Percentiles rank a stretch among this genome's conserved stretches.
Conservation (phyloP, 352 stramenopile genomes). For the Globisporangium apiculatum region DNA sequence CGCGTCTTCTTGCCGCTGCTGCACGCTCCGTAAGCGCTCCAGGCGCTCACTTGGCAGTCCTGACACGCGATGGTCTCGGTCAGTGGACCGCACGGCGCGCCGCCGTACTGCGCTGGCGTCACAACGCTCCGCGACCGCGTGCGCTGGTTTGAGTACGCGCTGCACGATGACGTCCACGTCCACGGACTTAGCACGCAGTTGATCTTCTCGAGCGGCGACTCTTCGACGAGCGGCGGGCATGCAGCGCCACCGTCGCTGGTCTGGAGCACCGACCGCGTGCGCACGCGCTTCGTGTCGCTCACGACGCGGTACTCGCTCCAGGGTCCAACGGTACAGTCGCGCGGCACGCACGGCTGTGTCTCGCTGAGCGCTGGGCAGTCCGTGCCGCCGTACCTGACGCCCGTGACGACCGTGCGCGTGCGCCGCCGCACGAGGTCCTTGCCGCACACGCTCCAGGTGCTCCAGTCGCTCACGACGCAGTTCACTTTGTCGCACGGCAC, state of each 20-base stretch:
- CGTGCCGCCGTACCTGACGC: constrained; percentile 14
- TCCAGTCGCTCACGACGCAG: constrained; percentile 51
- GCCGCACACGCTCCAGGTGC: constrained; percentile 21
- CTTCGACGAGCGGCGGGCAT: constrained; percentile 14
- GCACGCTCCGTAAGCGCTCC: constrained; percentile 11
- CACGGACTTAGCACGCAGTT: constrained; percentile 19
- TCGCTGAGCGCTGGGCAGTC: constrained; percentile 18
- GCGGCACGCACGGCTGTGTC: constrained; percentile 15
- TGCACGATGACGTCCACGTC: constrained; percentile 20
- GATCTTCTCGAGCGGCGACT: constrained; percentile 15
- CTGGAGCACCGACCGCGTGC: constrained; percentile 9
- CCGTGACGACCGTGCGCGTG: constrained; percentile 14
- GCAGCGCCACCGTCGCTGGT: constrained; percentile 6
- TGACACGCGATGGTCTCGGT: constrained; percentile 6
- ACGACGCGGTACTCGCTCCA: constrained; percentile 20
- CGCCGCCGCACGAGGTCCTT: constrained; percentile 11
- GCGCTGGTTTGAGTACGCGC: constrained; percentile 16
- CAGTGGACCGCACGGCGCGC: not conserved
- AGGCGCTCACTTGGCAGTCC: constrained; percentile 19
- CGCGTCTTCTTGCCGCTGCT: constrained; percentile 26
- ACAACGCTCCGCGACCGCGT: constrained; percentile 18
- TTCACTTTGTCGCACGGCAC: constrained; percentile 35
- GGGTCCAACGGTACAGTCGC: constrained; percentile 15
- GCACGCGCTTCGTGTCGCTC: constrained; percentile 8
- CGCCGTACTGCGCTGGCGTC: constrained; percentile 16